Base-by-base conservation (phyloP, 805 yeast genomes). In the Wickerhamiella qilinensis region DNA sequence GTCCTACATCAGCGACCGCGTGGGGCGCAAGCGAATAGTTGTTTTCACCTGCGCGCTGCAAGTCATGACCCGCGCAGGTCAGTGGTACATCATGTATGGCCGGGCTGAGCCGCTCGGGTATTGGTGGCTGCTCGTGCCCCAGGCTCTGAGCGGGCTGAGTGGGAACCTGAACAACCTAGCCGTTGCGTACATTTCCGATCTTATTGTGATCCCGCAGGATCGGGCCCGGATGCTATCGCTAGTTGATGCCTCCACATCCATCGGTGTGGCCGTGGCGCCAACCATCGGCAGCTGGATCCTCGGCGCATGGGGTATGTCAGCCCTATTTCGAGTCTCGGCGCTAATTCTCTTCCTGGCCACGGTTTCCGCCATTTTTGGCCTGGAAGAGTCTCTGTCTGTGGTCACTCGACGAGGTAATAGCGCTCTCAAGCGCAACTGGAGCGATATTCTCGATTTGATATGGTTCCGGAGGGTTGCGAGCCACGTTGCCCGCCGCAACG, bases 41-140 rank as follows among this genome's bases (percentile, higher is more conserved):
- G 29, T 49, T 22, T 25, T 35, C 30, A 38, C 46, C 4, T 36
- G 42, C 38, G 3, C 31, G 12, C 12, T 30, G 3, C 36, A 43
- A 12, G 38, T 40, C 3, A 27, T 36, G 15, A 35, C 45, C 25
- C 43, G 43, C 25, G 9, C 37, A 4, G 12, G 33, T 19, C 36
- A 43, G 14, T 50, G 47, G 49, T 49, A 39, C 38, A 38, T 50
- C n/a, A 50, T 47, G 20, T 50, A 46, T 37, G 47, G 45, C 30
- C 21, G 39, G 31, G 27, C 27, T 19, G 38, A 39, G 25, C 41
- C 46, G 2, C 22, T 33, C 24, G 43, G 46, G 16, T 46, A 44
- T 43, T 47, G 46, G 45, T 41, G 47, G 46, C 42, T 50, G 35
- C 30, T 48, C 33, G 37, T 41, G 5, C 50, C 53, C 15, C 33